A percentile compares a stretch with the other conserved stretches of the same genome.
Evolutionary conservation across 345 rosid species (phyloP).

Genomic region (Hibiscus tridactylites): DNA sequence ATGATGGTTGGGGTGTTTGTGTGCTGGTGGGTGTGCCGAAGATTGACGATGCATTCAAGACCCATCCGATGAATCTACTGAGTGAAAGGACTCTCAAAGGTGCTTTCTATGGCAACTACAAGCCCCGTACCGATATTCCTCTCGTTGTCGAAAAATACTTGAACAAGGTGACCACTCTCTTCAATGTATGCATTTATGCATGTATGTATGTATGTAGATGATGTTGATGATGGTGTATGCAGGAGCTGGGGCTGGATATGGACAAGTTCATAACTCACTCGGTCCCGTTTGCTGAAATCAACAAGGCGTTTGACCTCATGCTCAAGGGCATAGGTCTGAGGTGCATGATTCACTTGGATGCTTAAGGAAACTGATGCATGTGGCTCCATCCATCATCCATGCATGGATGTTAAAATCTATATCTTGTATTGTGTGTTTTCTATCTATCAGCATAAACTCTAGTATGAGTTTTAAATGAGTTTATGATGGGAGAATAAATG

Average conservation of each 20-base stretch:
- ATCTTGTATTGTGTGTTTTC: too few relatives aligned
- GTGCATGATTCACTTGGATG: conserved; percentile 47
- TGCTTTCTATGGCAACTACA: conserved; percentile 64
- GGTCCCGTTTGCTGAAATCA: conserved; percentile 47
- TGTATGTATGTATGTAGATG: too few relatives aligned
- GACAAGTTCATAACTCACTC: conserved; percentile 7
- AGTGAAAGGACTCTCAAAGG: conserved; percentile 65
- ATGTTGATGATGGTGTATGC: not conserved
- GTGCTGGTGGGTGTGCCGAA: conserved; percentile 1
- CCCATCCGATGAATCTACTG: conserved; percentile 14
- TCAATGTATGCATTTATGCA: too few relatives aligned
- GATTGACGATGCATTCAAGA: conserved; percentile 53
- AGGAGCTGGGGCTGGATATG: conserved; percentile 41
- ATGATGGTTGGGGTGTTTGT: too few relatives aligned
- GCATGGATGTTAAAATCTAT: too few relatives aligned
- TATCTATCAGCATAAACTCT: too few relatives aligned
- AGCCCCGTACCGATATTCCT: conserved; percentile 57
- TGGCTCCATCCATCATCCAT: too few relatives aligned
- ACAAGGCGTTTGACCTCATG: conserved; percentile 58
- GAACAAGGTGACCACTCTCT: conserved; percentile 36
- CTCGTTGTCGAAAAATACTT: conserved; percentile 49
- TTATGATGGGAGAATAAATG: too few relatives aligned
- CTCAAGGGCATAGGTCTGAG: conserved; percentile 40
- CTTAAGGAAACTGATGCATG: not conserved
- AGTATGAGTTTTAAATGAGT: too few relatives aligned